A percentile compares a stretch with the other conserved stretches of the same genome.
These are phyloP conservation scores for Mimosa bimucronata DNA, from an alignment of 306 rosid genomes.

Conservation along the genomic window DNA sequence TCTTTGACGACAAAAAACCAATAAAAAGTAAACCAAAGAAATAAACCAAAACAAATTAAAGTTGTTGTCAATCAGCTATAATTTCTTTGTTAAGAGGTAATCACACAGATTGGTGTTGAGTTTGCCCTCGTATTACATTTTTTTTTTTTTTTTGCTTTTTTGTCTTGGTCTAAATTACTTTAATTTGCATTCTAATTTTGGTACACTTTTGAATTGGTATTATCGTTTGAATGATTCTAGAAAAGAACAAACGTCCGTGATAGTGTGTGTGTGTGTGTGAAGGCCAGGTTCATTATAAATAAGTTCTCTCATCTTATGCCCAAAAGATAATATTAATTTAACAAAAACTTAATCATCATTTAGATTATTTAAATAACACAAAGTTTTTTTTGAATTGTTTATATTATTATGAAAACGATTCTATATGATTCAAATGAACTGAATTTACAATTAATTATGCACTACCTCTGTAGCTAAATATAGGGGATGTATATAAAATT, in stretches of 20 bases:
- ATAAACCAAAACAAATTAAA: not conserved
- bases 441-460: no score
- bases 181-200: not conserved
- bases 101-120: not conserved
- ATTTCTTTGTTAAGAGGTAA: not conserved
- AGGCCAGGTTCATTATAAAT: no score
- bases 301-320: no score
- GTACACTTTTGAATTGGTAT: not conserved
- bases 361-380: no score
- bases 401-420: no score
- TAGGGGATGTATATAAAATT: no score
- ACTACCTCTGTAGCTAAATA: no score
- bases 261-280: no score
- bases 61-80: not conserved
- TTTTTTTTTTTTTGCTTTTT: not conserved
- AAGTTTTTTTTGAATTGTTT: not conserved
- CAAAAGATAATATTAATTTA: not conserved
- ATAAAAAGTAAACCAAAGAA: not conserved
- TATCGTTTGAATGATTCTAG: not conserved
- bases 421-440: not conserved
- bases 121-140: not conserved
- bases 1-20: not conserved
- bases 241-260: not conserved
- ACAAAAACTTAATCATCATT: not conserved
- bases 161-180: not conserved